Conservation (phyloP, 164 flowering plant genomes). For the Tinospora cordifolia region DNA sequence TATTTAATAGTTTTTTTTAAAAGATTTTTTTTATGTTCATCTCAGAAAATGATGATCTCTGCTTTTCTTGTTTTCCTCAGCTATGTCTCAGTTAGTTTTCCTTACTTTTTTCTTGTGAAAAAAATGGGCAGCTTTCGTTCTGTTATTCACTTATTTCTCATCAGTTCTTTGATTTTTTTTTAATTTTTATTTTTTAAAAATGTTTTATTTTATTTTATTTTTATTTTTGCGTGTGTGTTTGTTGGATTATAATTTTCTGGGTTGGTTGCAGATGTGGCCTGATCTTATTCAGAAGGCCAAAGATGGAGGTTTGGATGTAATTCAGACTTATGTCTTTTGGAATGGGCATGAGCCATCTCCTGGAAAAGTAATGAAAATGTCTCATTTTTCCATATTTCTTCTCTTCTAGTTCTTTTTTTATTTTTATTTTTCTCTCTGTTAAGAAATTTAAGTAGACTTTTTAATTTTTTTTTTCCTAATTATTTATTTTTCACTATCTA, state of each 20-base stretch:
- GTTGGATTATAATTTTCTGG: background rate
- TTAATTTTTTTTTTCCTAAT: background rate
- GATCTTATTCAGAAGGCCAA: conserved; percentile 93
- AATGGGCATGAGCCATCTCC: conserved; percentile 89
- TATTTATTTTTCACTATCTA: conserved; percentile 19
- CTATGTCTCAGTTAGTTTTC: background rate
- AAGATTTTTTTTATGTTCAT: background rate
- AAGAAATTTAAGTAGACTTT: background rate
- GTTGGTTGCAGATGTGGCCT: conserved; percentile 86
- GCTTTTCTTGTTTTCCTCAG: background rate
- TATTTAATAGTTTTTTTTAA: background rate
- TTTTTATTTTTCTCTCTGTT: no score
- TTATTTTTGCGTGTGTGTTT: background rate
- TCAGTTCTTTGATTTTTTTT: background rate
- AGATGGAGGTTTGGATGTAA: conserved; percentile 92
- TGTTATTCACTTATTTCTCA: background rate
- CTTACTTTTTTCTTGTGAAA: background rate
- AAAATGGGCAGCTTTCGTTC: conserved; percentile 8
- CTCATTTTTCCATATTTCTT: background rate
- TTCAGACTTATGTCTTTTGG: conserved; percentile 96
- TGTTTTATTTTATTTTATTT: no score
- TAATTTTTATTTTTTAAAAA: no score
- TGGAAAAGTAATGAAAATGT: conserved; percentile 48
- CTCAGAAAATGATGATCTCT: background rate
- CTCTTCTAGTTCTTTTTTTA: background rate